A percentile compares a stretch with the other conserved stretches of the same genome.
These are phyloP conservation scores for Aspergillus fructus DNA, from an alignment of 2,329 filamentous ascomycete species.

Conservation along the genomic window DNA sequence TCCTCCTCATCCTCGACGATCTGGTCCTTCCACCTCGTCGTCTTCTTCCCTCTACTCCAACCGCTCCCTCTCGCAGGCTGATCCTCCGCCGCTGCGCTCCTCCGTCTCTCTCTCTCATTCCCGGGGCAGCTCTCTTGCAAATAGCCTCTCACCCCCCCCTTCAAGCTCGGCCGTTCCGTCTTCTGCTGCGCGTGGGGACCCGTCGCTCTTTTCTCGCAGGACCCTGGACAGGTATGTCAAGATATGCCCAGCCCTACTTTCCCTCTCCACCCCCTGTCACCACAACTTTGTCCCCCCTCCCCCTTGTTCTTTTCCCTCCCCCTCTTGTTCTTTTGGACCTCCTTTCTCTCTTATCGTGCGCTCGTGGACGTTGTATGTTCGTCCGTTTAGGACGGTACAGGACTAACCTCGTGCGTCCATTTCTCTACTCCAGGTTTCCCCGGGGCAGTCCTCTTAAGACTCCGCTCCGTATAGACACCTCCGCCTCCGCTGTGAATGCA, in stretches of 20 bases:
- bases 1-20: slow-evolving; percentile 13
- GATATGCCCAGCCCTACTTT: slow-evolving; percentile 10
- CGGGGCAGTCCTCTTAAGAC: slow-evolving; percentile 36
- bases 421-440: slow-evolving; percentile 37
- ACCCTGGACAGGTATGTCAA: slow-evolving; percentile 42
- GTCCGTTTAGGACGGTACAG: slow-evolving; percentile 19
- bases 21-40: slow-evolving; percentile 23
- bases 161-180: slow-evolving; percentile 20
- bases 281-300: not conserved
- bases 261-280: slow-evolving; percentile 9
- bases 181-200: slow-evolving; percentile 26
- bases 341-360: slow-evolving; percentile 2
- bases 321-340: slow-evolving; percentile 4
- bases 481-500: slow-evolving; percentile 22
- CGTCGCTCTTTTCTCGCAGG: slow-evolving; percentile 33
- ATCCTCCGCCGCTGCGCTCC: slow-evolving; percentile 6
- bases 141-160: slow-evolving; percentile 1
- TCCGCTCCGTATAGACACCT: slow-evolving; percentile 34
- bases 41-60: slow-evolving; percentile 24
- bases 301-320: slow-evolving; percentile 5
- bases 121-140: slow-evolving; percentile 4
- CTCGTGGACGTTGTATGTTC: slow-evolving; percentile 21
- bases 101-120: slow-evolving; percentile 4
- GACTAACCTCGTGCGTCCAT: slow-evolving; percentile 27
- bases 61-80: slow-evolving; percentile 21